phyloP scores from a whole-genome alignment of 441 rosid genomes.

The Adansonia gregorii region DNA sequence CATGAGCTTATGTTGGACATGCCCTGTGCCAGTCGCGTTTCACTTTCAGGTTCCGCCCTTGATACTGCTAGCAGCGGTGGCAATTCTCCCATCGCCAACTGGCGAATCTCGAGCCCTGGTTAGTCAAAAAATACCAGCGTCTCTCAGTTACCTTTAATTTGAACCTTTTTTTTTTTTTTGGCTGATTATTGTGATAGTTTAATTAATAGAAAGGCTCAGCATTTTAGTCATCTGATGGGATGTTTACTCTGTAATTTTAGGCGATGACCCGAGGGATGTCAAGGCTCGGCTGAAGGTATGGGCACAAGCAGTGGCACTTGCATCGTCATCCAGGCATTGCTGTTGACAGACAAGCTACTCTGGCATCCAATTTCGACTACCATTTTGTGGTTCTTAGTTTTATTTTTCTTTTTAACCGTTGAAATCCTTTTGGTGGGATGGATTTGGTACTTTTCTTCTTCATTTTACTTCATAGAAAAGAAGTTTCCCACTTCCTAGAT shows the following conservation, averaged over 20 bases:
- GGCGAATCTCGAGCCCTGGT: constrained; percentile 97
- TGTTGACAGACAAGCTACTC: constrained; percentile 30
- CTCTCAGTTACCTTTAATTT: not conserved
- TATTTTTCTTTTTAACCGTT: not conserved
- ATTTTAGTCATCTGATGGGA: constrained; percentile 18
- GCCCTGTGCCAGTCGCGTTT: constrained; percentile 46
- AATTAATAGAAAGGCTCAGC: constrained; percentile 3
- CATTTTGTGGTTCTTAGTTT: constrained; percentile 13
- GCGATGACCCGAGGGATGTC: constrained; percentile 96
- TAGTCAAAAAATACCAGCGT: constrained; percentile 21
- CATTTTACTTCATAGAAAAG: constrained; percentile 17
- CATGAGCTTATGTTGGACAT: constrained; percentile 64
- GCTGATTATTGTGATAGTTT: not conserved
- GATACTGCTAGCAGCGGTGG: constrained; percentile 85
- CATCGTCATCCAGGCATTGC: constrained; percentile 59
- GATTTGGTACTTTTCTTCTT: constrained; percentile 20
- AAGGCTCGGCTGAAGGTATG: constrained; percentile 93
- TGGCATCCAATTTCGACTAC: not conserved
- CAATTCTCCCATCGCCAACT: constrained; percentile 77
- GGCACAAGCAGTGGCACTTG: constrained; percentile 97
- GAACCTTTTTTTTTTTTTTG: not conserved
- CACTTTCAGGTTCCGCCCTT: constrained; percentile 60
- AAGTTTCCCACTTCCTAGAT: not conserved
- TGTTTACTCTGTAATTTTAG: constrained; percentile 37
- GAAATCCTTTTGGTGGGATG: constrained; percentile 15